Conservation (phyloP, 2,329 filamentous ascomycete species). For the Paraphoma chrysanthemicola region DNA sequence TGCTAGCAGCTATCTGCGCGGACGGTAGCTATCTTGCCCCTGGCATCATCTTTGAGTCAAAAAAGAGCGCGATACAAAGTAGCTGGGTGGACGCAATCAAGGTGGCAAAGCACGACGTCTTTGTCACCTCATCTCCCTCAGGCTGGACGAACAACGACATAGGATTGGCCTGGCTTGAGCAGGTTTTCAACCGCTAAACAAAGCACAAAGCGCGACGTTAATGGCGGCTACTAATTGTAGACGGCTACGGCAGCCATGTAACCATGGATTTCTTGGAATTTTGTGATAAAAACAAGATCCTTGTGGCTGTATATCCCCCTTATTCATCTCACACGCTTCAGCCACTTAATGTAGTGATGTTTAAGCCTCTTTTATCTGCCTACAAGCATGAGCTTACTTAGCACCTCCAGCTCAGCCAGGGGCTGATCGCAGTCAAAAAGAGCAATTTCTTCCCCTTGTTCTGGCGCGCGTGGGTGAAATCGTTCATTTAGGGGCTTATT, state of each 20-base stretch:
- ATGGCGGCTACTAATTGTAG: neutral
- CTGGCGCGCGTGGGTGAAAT: constrained; percentile 36
- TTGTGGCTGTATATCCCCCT: constrained; percentile 8
- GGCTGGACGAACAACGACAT: neutral
- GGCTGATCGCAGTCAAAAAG: neutral
- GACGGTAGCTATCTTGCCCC: no score
- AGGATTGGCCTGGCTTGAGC: neutral
- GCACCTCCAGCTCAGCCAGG: neutral
- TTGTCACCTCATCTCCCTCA: neutral
- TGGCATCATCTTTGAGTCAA: no score
- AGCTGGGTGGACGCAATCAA: neutral
- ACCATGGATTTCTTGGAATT: constrained; percentile 11
- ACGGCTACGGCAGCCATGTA: constrained; percentile 2
- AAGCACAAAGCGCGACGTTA: neutral
- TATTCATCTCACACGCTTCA: constrained; percentile 14
- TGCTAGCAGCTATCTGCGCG: no score
- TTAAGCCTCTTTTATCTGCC: neutral
- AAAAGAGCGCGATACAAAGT: neutral
- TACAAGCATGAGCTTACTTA: neutral
- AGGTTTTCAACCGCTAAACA: no score
- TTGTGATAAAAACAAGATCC: constrained; percentile 5
- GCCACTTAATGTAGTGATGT: constrained; percentile 1
- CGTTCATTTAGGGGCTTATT: no score
- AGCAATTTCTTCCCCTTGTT: neutral
- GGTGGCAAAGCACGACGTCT: neutral